Percentiles rank a stretch among this genome's conserved stretches.
These are phyloP conservation scores for Ottelia alismoides DNA, from an alignment of 106 monocot species.

Conservation along the genomic window DNA sequence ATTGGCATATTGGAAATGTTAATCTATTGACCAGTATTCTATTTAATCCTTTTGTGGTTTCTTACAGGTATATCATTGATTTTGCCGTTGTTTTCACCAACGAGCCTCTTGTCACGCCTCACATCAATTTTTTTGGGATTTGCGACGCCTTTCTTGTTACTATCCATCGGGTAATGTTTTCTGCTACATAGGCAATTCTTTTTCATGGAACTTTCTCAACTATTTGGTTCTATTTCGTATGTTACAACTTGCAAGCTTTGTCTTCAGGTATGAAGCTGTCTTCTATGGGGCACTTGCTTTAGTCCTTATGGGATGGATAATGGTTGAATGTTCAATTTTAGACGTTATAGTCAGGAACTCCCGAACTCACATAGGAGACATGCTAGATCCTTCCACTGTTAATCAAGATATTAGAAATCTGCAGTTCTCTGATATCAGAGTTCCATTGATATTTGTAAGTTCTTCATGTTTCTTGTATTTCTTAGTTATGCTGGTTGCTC, in stretches of 20 bases:
- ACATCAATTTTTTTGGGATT: constrained; percentile 89
- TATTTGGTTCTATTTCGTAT: neutral
- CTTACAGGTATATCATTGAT: constrained; percentile 75
- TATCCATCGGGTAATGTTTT: constrained; percentile 82
- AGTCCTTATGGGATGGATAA: constrained; percentile 86
- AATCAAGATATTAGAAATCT: constrained; percentile 44
- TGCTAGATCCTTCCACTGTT: constrained; percentile 24
- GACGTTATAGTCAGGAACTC: too few relatives aligned
- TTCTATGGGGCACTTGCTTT: constrained; percentile 78
- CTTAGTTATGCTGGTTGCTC: too few relatives aligned
- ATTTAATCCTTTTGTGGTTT: constrained; percentile 9
- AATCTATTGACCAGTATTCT: too few relatives aligned
- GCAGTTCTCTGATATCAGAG: constrained; percentile 57
- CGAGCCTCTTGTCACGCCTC: constrained; percentile 51
- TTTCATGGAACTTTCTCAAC: too few relatives aligned
- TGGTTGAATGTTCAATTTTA: constrained; percentile 50
- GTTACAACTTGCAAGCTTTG: too few relatives aligned
- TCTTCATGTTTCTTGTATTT: neutral
- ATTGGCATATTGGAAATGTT: too few relatives aligned
- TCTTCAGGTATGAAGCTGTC: constrained; percentile 86
- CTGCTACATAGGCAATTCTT: too few relatives aligned
- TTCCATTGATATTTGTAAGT: constrained; percentile 88
- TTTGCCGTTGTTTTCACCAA: constrained; percentile 70
- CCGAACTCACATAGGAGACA: too few relatives aligned
- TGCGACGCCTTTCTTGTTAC: constrained; percentile 72